Conservation (phyloP, 1,139 yeast species). For the Hansenula sp. region DNA sequence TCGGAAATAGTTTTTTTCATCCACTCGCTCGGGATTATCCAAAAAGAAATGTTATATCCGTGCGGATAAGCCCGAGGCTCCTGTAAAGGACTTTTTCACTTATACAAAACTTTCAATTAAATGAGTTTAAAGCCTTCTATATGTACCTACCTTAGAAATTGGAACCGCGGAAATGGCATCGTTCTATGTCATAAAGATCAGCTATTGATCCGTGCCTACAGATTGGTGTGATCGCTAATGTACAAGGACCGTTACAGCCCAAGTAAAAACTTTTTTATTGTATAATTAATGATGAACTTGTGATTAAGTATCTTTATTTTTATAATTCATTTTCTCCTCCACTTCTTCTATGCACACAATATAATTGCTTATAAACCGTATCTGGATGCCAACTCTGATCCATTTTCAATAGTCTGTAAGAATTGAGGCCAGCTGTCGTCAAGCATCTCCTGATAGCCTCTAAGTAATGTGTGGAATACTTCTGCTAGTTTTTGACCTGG, state of each 20-base stretch:
- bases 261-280: too few species aligned
- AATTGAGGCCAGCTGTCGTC: constrained; percentile 38
- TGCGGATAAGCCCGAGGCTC: background rate
- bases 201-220: too few species aligned
- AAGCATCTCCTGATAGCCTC: constrained; percentile 43
- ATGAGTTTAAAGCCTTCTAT: too few species aligned
- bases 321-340: background rate
- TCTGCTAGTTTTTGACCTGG: constrained; percentile 44
- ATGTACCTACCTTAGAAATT: too few species aligned
- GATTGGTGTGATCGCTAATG: too few species aligned
- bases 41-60: background rate
- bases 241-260: too few species aligned
- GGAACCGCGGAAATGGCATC: too few species aligned
- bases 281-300: too few species aligned
- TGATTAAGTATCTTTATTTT: too few species aligned
- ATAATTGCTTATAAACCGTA: constrained; percentile 6
- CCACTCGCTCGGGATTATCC: background rate
- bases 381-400: constrained; percentile 12
- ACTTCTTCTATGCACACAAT: too few species aligned
- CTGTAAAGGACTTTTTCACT: background rate
- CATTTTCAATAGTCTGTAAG: constrained; percentile 20
- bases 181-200: too few species aligned
- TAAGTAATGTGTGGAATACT: constrained; percentile 40
- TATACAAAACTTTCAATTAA: too few species aligned
- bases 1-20: background rate